Evolutionary conservation across 1,139 yeast genomes (phyloP).

Genomic region (Nakaseomyces sp.): DNA sequence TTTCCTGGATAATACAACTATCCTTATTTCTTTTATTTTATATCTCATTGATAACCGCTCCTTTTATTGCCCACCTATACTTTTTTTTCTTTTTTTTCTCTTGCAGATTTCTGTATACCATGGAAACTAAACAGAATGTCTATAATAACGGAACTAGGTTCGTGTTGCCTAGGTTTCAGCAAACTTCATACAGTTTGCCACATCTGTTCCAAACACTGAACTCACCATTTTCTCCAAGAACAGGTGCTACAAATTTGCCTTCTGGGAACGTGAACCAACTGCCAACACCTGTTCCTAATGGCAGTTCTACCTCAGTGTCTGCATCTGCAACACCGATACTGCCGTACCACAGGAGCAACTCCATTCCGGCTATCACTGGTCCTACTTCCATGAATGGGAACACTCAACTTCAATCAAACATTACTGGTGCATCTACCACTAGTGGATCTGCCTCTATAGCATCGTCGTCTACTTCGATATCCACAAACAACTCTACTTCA

Average conservation of each 20-base stretch:
- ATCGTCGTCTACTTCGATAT: neutral
- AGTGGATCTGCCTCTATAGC: neutral
- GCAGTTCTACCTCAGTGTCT: neutral
- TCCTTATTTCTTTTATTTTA: too few species aligned
- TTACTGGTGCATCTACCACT: neutral
- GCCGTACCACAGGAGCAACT: conserved; percentile 1
- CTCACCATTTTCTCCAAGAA: neutral
- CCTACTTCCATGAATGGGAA: neutral
- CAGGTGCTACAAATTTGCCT: neutral
- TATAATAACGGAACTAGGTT: conserved; percentile 1
- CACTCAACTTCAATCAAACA: neutral
- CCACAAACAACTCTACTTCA: neutral
- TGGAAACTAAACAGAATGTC: conserved; percentile 2
- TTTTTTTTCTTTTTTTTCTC: neutral
- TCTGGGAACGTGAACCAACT: neutral
- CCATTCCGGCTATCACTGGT: neutral
- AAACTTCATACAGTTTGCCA: conserved; percentile 1
- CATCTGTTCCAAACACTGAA: neutral
- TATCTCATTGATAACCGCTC: too few species aligned
- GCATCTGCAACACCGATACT: neutral
- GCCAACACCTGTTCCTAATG: neutral
- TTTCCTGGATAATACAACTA: too few species aligned
- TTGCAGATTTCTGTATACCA: neutral
- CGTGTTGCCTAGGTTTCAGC: neutral
- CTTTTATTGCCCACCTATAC: too few species aligned